Evolutionary conservation across 768 basidiomycete genomes (phyloP), one percentile per base, ranked within the genome.

Genomic region (Termitomyces sp.): DNA sequence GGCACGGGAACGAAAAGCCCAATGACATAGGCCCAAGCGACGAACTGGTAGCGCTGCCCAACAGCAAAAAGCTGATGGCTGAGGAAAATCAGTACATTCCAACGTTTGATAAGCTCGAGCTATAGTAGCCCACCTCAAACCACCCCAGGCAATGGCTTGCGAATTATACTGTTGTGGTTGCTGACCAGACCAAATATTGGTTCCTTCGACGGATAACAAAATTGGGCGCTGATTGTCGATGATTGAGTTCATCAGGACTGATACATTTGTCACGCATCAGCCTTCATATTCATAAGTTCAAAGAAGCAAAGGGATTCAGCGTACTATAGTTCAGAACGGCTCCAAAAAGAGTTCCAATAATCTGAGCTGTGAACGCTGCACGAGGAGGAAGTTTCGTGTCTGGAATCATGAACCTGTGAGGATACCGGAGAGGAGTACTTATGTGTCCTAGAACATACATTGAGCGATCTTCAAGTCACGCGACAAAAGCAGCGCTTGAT

Each of bases 181-280:
- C 62, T 77, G 77, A 6, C 80, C 80, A 49, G 70, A 73, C 74
- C 75, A 82, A 50, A 81, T 75, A 61, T 81, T 79, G 1, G 84
- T 83, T 33, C 83, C 83, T 62, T 86, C 72, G 0, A 81, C 76
- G 5, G 77, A 79, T 26, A 85, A 68, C 4, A 87, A 67, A 28
- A 82, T 79, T 0, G 76, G 74, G 0, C 75, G 73, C 48, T 84
- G 80, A 39, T 68, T 74, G 51, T 75, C 72, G 64, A 87, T 75
- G 57, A 87, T 81, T 1, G 76, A 75, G 60, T 81, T 84, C 84
- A 85, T 84, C 52, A 87, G 63, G 45, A 84, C 78, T 69, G 71
- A 58, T 56, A 60, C 2, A 18, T 36, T 18, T 24, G 34, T 16
- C 33, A 22, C 13, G 20, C n/a, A 49, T 49, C 15, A 50, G 33